Base-by-base conservation (phyloP, 768 basidiomycete genomes). In the Lactarius sp. region DNA sequence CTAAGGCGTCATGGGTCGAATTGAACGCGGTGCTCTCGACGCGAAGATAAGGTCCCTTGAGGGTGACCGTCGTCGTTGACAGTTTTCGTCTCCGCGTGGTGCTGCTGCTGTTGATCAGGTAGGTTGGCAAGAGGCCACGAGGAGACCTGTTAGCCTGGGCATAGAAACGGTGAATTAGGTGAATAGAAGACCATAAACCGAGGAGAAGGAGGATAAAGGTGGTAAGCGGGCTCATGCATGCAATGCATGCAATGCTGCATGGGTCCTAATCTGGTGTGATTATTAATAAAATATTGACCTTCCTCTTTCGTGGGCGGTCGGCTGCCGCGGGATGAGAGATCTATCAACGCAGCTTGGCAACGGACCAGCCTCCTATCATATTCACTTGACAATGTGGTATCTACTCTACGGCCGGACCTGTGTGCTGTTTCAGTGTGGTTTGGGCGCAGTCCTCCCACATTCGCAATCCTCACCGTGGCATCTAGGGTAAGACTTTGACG, bases 11-110 rank as follows among this genome's bases (percentile, higher is more conserved):
- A 52, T 68, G 65, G n/a, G 6, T 2, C 6, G 47, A 9, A 31
- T 68, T 68, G 16, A 68, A 59, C 4, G 61, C 60, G 39, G 65
- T 68, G 46, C 65, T 62, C 61, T 67, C 66, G 37, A 66, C 1
- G 33, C 65, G 60, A 10, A 68, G 37, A 20, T 68, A 59, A 4
- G 58, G 44, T 2, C 57, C 36, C 3, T 51, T 14, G 41, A 68
- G 54, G 7, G 61, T 50, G 42, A 66, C 10, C 8, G 52, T 56
- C 0, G 56, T 66, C n/a, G 52, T 49, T 1, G 52, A 55, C 16
- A 55, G 31, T 14, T 7, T 52, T 46, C 64, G 64, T 34, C 10
- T 42, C 16, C 63, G 46, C n/a, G 46, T 14, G 39, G 6, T 44
- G 36, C 27, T 27, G 27, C 27, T 27, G 27, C 27, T 3, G 27